Conservation (phyloP, 129 eudicot genomes). For the Arctium minus region DNA sequence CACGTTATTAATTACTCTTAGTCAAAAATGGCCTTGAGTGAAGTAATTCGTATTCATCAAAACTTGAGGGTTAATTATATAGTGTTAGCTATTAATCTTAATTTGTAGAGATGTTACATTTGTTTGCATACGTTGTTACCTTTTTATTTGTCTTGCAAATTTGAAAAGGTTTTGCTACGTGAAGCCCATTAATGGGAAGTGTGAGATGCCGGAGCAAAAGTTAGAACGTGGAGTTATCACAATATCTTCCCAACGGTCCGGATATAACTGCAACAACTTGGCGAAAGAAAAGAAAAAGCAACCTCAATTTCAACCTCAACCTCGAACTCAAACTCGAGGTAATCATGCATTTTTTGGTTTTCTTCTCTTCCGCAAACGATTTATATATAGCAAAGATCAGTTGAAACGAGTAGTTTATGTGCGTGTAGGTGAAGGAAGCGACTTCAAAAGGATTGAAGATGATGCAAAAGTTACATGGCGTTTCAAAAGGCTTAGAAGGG, state of each 20-base stretch:
- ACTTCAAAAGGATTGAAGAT: neutral
- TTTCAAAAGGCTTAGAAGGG: neutral
- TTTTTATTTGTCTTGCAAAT: neutral
- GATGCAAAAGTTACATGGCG: neutral
- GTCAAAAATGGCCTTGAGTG: too few relatives aligned
- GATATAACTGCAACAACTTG: conserved; percentile 5
- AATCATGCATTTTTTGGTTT: neutral
- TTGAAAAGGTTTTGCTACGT: conserved; percentile 67
- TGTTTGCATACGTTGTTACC: neutral
- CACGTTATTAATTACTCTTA: too few relatives aligned
- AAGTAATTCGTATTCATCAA: too few relatives aligned
- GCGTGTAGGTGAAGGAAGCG: neutral
- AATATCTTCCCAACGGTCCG: conserved; percentile 31
- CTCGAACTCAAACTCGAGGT: neutral
- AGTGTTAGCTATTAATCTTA: neutral
- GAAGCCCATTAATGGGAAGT: conserved; percentile 47
- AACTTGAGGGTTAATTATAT: too few relatives aligned
- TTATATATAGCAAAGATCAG: neutral
- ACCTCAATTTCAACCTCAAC: too few relatives aligned
- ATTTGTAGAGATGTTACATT: neutral
- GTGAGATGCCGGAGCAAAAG: conserved; percentile 45
- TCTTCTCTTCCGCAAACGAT: neutral
- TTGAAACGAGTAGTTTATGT: neutral
- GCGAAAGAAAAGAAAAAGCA: neutral
- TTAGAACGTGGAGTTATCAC: conserved; percentile 43